A percentile compares a stretch with the other conserved stretches of the same genome.
Conservation (phyloP, 1,284 basidiomycete species). For the Phaffia rhodozyma region DNA sequence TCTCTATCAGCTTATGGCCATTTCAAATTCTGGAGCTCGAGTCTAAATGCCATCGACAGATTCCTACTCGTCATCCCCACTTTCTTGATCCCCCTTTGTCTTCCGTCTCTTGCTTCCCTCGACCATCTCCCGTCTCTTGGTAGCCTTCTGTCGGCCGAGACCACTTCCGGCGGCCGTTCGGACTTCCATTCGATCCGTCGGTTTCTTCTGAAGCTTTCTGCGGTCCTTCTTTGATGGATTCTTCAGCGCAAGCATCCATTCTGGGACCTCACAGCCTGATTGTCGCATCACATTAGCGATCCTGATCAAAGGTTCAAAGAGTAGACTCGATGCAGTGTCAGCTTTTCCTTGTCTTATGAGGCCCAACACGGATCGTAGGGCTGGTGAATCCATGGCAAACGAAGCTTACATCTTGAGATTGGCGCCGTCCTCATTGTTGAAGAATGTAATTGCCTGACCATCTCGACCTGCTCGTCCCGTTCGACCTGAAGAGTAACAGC, state of each 20-base stretch:
- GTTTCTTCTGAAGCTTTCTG: slow-evolving; percentile 61
- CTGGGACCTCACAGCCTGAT: slow-evolving; percentile 75
- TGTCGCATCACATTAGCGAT: slow-evolving; percentile 90
- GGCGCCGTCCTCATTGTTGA: slow-evolving; percentile 83
- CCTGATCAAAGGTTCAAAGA: slow-evolving; percentile 35
- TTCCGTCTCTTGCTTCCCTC: slow-evolving; percentile 34
- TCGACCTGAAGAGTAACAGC: slow-evolving; percentile 45
- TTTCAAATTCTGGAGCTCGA: no score
- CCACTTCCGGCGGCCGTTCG: slow-evolving; percentile 57
- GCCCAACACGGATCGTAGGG: neutral
- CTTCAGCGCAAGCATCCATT: slow-evolving; percentile 55
- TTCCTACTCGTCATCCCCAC: no score
- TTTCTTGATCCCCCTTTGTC: slow-evolving; percentile 9
- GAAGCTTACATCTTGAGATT: slow-evolving; percentile 70
- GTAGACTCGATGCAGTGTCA: neutral
- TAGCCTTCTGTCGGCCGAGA: slow-evolving; percentile 56
- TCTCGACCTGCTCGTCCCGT: slow-evolving; percentile 86
- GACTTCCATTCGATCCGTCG: slow-evolving; percentile 59
- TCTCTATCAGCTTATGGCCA: no score
- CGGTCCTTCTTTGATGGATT: slow-evolving; percentile 82
- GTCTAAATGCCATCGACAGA: no score
- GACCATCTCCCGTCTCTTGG: slow-evolving; percentile 49
- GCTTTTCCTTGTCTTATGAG: neutral
- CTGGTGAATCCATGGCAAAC: neutral
- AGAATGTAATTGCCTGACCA: slow-evolving; percentile 88